A percentile compares a stretch with the other conserved stretches of the same genome.
Conservation (phyloP, 495 filamentous ascomycete species). For the Hypoxylon cercidicola region DNA sequence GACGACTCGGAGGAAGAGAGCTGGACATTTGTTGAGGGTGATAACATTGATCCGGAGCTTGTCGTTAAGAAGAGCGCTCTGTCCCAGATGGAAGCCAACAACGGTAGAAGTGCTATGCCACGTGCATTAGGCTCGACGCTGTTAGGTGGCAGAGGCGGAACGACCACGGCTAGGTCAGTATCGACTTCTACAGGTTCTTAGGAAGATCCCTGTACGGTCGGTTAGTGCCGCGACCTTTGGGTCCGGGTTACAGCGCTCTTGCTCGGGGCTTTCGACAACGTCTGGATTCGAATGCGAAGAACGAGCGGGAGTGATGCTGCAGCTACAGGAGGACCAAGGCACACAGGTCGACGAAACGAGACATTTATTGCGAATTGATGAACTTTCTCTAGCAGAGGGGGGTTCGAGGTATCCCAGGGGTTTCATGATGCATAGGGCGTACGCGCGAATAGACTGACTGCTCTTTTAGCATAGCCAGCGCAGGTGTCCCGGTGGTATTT, state of each 20-base stretch:
- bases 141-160: slow-evolving; percentile 17
- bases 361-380: neutral
- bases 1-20: slow-evolving; percentile 58
- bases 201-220: slow-evolving; percentile 37
- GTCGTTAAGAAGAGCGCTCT: slow-evolving; percentile 45
- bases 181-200: slow-evolving; percentile 36
- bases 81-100: slow-evolving; percentile 37
- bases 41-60: slow-evolving; percentile 48
- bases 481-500: slow-evolving; percentile 26
- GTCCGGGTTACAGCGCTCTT: slow-evolving; percentile 20
- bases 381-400: slow-evolving; percentile 3
- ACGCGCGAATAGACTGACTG: slow-evolving; percentile 24
- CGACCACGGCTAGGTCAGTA: slow-evolving; percentile 8
- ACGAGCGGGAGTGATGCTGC: slow-evolving; percentile 1
- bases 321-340: neutral
- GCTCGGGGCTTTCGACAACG: slow-evolving; percentile 4
- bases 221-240: slow-evolving; percentile 32
- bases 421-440: slow-evolving; percentile 17
- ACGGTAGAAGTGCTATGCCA: slow-evolving; percentile 2
- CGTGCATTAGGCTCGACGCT: slow-evolving; percentile 26
- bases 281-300: slow-evolving; percentile 10
- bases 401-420: slow-evolving; percentile 1
- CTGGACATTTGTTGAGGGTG: slow-evolving; percentile 61
- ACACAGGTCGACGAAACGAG: too few relatives aligned
- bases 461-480: slow-evolving; percentile 34